Percentiles rank a stretch among this genome's conserved stretches.
phyloP scores from a whole-genome alignment of 768 basidiomycete species.

The Xerocomus brunneocitrinus region DNA sequence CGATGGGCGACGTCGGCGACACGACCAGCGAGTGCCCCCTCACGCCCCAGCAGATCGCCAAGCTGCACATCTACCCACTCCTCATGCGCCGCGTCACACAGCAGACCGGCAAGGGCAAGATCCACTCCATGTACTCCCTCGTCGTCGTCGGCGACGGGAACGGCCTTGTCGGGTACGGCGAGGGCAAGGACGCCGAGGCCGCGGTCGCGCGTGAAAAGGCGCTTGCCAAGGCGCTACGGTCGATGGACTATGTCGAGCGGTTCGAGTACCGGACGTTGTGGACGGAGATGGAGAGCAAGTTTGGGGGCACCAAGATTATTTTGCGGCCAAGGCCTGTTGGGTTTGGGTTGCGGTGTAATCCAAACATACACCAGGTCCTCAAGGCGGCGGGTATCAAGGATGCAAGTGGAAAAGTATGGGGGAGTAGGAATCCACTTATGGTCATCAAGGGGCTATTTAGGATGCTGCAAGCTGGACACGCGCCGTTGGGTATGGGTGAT shows the following conservation, averaged over 20 bases:
- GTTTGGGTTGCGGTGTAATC: constrained; percentile 89
- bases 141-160: constrained; percentile 79
- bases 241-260: constrained; percentile 91
- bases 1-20: constrained; percentile 10
- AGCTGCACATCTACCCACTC: constrained; percentile 39
- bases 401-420: constrained; percentile 92
- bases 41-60: constrained; percentile 21
- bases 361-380: constrained; percentile 81
- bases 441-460: constrained; percentile 83
- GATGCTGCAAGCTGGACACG: constrained; percentile 82
- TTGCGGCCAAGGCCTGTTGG: constrained; percentile 82
- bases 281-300: constrained; percentile 83
- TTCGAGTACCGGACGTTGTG: constrained; percentile 94
- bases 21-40: constrained; percentile 17
- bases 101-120: constrained; percentile 94
- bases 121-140: constrained; percentile 54
- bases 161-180: constrained; percentile 78
- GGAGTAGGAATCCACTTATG: constrained; percentile 69
- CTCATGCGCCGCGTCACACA: constrained; percentile 62
- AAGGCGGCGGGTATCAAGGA: constrained; percentile 96
- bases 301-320: constrained; percentile 76
- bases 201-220: constrained; percentile 53
- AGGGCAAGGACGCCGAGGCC: constrained; percentile 66
- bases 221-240: constrained; percentile 67
- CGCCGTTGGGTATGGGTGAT: constrained; percentile 76